Conservation (phyloP, 306 rosid genomes). For the Citrullus amarus region DNA sequence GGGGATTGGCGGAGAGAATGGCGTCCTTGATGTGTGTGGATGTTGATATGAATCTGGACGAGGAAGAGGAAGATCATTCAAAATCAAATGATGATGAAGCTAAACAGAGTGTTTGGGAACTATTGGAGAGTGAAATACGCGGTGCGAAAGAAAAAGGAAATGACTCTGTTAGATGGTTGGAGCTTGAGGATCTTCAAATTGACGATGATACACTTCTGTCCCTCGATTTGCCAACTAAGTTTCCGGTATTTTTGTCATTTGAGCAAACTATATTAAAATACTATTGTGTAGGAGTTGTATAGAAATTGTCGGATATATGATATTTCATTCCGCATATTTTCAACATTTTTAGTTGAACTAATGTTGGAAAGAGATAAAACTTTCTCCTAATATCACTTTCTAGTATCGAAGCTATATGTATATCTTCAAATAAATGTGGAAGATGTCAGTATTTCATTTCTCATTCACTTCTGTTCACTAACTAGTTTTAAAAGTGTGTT, state of each 20-base stretch:
- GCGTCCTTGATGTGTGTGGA: slow-evolving; percentile 77
- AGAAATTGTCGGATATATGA: background rate
- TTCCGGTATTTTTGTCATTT: slow-evolving; percentile 36
- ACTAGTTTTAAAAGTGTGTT: background rate
- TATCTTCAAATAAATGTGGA: background rate
- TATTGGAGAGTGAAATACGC: slow-evolving; percentile 41
- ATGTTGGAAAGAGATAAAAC: background rate
- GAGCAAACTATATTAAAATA: background rate
- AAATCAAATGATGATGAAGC: slow-evolving; percentile 9
- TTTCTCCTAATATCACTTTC: background rate
- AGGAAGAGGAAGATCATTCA: slow-evolving; percentile 22
- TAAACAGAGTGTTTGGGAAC: slow-evolving; percentile 24
- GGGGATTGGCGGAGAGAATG: slow-evolving; percentile 88
- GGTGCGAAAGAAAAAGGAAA: slow-evolving; percentile 35
- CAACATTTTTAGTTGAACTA: background rate
- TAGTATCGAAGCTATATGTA: background rate
- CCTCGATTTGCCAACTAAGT: slow-evolving; percentile 42
- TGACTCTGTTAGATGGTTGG: slow-evolving; percentile 60
- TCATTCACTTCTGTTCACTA: background rate
- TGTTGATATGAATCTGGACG: slow-evolving; percentile 26
- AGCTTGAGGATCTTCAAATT: slow-evolving; percentile 72
- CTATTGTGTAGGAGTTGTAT: background rate
- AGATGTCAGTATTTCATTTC: background rate
- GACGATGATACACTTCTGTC: slow-evolving; percentile 53
- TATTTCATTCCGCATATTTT: background rate